These are phyloP conservation scores for Monosporozyma siamensis DNA, from an alignment of 805 yeast genomes.

Conservation along the genomic window DNA sequence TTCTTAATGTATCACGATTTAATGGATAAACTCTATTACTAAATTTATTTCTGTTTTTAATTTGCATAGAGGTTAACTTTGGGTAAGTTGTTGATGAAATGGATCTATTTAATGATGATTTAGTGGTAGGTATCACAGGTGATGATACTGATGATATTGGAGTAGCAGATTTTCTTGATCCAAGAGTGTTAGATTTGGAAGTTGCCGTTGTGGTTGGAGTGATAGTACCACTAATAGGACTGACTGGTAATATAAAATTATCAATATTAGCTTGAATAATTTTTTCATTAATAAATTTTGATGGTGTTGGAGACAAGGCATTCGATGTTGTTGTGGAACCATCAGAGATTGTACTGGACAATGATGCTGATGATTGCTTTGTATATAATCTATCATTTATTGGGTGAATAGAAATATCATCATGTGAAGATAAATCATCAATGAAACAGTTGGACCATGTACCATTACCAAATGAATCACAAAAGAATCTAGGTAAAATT, in stretches of 20 bases:
- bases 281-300: background rate
- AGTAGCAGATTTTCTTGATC: background rate
- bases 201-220: background rate
- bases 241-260: background rate
- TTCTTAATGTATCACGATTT: slow-evolving; percentile 15
- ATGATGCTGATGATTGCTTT: background rate
- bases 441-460: slow-evolving; percentile 64
- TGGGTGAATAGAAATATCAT: background rate
- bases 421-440: background rate
- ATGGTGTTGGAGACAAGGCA: background rate
- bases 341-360: background rate
- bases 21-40: slow-evolving; percentile 14
- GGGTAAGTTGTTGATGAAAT: slow-evolving; percentile 20
- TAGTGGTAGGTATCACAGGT: slow-evolving; percentile 16
- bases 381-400: background rate
- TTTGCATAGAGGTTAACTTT: background rate
- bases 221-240: background rate
- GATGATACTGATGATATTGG: background rate
- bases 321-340: background rate
- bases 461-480: slow-evolving; percentile 65
- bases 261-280: background rate
- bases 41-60: background rate
- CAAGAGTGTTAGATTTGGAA: background rate
- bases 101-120: slow-evolving; percentile 23
- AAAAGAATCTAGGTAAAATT: slow-evolving; percentile 60